Conservation (phyloP, 768 basidiomycete species). For the Lepiota venenata region DNA sequence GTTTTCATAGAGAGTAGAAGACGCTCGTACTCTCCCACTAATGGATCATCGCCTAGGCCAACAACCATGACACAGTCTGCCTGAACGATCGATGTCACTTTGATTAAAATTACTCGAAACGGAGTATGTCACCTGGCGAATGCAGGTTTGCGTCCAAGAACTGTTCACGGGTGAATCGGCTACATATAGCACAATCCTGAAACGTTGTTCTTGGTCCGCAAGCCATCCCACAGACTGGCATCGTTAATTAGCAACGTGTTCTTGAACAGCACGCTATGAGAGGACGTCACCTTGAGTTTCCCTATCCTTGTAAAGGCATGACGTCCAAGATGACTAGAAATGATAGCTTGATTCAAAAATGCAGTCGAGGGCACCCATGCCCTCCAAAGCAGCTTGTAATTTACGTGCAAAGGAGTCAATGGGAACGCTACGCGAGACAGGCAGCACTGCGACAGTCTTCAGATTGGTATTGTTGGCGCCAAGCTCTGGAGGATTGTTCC, state of each 20-base stretch:
- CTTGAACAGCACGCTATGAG: background rate
- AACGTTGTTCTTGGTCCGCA: conserved; percentile 93
- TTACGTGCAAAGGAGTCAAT: conserved; percentile 88
- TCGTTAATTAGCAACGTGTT: background rate
- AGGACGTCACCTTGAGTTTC: conserved; percentile 82
- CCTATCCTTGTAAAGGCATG: conserved; percentile 97
- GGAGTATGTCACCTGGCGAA: conserved; percentile 65
- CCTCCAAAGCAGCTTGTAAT: conserved; percentile 83
- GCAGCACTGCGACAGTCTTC: conserved; percentile 92
- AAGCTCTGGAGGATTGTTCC: conserved; percentile 53
- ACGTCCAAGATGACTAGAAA: conserved; percentile 87
- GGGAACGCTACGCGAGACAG: conserved; percentile 83
- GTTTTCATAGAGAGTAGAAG: conserved; percentile 94
- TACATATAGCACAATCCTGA: conserved; percentile 91
- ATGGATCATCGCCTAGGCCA: conserved; percentile 90
- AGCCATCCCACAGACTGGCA: conserved; percentile 69
- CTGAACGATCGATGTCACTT: conserved; percentile 28
- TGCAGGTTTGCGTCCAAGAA: conserved; percentile 98
- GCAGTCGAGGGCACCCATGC: conserved; percentile 92
- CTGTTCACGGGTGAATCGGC: conserved; percentile 94
- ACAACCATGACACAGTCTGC: conserved; percentile 94
- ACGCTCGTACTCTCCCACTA: conserved; percentile 91
- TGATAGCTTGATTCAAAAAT: conserved; percentile 90
- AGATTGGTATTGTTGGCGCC: conserved; percentile 81
- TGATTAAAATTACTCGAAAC: background rate